phyloP scores from a whole-genome alignment of 257 asterid species.

The Ophiorrhiza pumila region DNA sequence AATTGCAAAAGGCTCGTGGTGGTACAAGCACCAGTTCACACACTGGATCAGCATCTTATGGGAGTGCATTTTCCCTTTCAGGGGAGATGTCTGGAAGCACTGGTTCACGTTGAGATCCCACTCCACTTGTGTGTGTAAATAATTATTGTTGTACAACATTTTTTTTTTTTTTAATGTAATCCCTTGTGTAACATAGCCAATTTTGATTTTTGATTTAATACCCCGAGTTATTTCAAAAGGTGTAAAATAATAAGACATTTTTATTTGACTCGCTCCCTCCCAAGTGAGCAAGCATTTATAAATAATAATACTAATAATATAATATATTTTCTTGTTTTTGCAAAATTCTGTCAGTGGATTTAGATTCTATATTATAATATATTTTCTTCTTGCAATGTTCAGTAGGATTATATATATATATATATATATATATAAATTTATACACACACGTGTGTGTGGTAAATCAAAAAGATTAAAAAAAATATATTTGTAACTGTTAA shows the following conservation, averaged over 20 bases:
- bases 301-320: too few species aligned
- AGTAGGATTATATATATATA: too few species aligned
- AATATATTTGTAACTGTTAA: too few species aligned
- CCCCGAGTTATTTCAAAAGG: background rate
- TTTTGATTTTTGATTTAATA: too few species aligned
- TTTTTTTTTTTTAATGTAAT: background rate
- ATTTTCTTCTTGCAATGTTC: too few species aligned
- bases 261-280: background rate
- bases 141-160: constrained; percentile 18
- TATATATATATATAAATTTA: too few species aligned
- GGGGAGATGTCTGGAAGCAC: constrained; percentile 90
- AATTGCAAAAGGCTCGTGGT: constrained; percentile 66
- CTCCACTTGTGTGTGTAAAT: constrained; percentile 7
- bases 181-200: background rate
- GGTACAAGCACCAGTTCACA: constrained; percentile 27
- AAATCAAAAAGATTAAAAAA: too few species aligned
- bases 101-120: too few species aligned
- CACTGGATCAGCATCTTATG: constrained; percentile 78
- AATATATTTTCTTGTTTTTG: too few species aligned
- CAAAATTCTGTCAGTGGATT: too few species aligned
- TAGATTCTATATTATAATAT: too few species aligned
- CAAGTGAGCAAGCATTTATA: background rate
- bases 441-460: too few species aligned
- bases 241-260: background rate
- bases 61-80: constrained; percentile 88